These are phyloP conservation scores for Xenosphaeropsis pyriputrescens DNA, from an alignment of 2,329 filamentous ascomycete genomes.

Conservation along the genomic window DNA sequence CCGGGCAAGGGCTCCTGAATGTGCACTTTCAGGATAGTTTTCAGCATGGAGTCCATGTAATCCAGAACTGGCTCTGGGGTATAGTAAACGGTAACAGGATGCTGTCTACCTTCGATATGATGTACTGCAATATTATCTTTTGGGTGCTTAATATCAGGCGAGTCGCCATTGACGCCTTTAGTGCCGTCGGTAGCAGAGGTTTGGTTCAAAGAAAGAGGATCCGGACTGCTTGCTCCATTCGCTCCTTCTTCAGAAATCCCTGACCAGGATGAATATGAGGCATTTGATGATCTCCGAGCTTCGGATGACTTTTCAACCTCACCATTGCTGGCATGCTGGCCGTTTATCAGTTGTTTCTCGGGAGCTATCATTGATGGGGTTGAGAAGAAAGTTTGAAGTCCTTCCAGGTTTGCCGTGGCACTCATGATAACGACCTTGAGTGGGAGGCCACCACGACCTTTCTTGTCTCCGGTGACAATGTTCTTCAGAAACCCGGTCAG, in stretches of 20 bases:
- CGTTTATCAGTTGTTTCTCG: background rate
- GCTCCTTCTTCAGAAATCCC: constrained; percentile 1
- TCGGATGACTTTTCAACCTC: background rate
- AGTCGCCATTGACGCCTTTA: background rate
- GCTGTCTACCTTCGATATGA: constrained; percentile 76
- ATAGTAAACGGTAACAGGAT: constrained; percentile 67
- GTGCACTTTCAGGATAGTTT: constrained; percentile 76
- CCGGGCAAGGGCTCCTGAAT: constrained; percentile 81
- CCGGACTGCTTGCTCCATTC: background rate
- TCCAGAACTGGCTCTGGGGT: constrained; percentile 62
- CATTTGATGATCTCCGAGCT: background rate
- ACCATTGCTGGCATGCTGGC: background rate
- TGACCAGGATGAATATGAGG: constrained; percentile 2
- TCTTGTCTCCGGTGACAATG: constrained; percentile 47
- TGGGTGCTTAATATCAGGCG: background rate
- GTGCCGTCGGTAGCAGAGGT: background rate
- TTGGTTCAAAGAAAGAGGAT: background rate
- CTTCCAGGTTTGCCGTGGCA: constrained; percentile 81
- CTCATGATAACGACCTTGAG: constrained; percentile 94
- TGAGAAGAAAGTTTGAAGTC: constrained; percentile 59
- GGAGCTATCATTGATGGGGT: background rate
- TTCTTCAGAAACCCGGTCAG: constrained; percentile 78
- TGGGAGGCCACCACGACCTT: constrained; percentile 54
- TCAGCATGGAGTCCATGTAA: constrained; percentile 67
- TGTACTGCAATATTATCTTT: constrained; percentile 13